phyloP scores from a whole-genome alignment of 108 stramenopile genomes.

The Epipyxis sp. region DNA sequence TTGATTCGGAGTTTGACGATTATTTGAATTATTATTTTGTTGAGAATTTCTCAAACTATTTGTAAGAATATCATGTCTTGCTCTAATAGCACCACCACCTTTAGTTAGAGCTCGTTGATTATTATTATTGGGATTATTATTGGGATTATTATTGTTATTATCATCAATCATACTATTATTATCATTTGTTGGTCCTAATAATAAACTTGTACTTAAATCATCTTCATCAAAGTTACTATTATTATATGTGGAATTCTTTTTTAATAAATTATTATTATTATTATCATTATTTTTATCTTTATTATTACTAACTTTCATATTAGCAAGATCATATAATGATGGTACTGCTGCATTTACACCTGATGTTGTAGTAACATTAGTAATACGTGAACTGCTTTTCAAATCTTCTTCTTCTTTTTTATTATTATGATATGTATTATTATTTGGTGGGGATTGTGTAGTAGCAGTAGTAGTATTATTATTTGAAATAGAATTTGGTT shows the following conservation, averaged over 20 bases:
- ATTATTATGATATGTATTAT: neutral
- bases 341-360: neutral
- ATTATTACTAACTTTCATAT: neutral
- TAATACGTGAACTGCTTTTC: too few species aligned
- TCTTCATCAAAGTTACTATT: neutral
- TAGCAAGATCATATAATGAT: slow-evolving; percentile 5
- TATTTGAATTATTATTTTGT: neutral
- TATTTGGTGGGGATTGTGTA: neutral
- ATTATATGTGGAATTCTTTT: neutral
- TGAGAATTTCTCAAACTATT: neutral
- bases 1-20: neutral
- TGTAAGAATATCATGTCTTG: slow-evolving; percentile 9
- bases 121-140: neutral
- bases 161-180: neutral
- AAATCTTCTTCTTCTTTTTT: neutral
- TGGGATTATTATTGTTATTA: neutral
- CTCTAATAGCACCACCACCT: slow-evolving; percentile 14
- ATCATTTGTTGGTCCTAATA: neutral
- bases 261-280: neutral
- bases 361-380: neutral
- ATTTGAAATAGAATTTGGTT: neutral
- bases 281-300: neutral
- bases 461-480: neutral
- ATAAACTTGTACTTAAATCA: neutral
- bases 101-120: neutral